Conservation (phyloP, 768 basidiomycete genomes). For the Mycena haematopus region DNA sequence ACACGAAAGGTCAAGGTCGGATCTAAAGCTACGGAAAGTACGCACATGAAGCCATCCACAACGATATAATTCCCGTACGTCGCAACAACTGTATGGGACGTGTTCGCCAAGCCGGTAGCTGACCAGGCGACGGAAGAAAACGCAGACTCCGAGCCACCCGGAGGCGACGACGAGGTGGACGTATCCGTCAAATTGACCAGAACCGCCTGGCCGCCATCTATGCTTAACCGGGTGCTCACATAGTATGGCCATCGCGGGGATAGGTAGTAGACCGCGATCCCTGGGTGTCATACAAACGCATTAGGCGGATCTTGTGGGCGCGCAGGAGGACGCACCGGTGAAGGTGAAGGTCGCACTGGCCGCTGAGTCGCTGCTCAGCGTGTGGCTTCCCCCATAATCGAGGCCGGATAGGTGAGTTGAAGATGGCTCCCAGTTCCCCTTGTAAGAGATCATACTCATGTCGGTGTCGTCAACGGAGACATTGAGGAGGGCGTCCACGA, state of each 20-base stretch:
- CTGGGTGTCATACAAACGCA: background rate
- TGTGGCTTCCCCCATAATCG: slow-evolving; percentile 21
- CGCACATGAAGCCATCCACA: slow-evolving; percentile 27
- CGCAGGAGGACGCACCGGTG: slow-evolving; percentile 15
- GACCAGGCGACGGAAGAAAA: slow-evolving; percentile 16
- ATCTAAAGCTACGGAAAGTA: background rate
- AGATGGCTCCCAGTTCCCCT: slow-evolving; percentile 20
- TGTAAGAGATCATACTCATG: slow-evolving; percentile 10
- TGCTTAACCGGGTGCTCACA: slow-evolving; percentile 15
- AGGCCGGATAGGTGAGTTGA: slow-evolving; percentile 7
- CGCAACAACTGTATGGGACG: slow-evolving; percentile 17
- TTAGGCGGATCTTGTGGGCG: background rate
- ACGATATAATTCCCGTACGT: slow-evolving; percentile 19
- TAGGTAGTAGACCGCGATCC: slow-evolving; percentile 27
- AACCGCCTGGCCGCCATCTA: slow-evolving; percentile 9
- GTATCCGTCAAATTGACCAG: slow-evolving; percentile 25
- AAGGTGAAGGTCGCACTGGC: slow-evolving; percentile 19
- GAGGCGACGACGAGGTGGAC: slow-evolving; percentile 7
- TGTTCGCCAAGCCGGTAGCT: slow-evolving; percentile 11
- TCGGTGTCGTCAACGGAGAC: slow-evolving; percentile 19
- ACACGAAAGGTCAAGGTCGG: background rate
- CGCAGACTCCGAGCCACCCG: slow-evolving; percentile 12
- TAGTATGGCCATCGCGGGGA: slow-evolving; percentile 26
- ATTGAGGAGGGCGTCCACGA: slow-evolving; percentile 16
- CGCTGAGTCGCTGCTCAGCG: slow-evolving; percentile 17